Percentiles rank a stretch among this genome's conserved stretches.
phyloP scores from a whole-genome alignment of 257 asterid genomes.

The Datura wrightii region DNA sequence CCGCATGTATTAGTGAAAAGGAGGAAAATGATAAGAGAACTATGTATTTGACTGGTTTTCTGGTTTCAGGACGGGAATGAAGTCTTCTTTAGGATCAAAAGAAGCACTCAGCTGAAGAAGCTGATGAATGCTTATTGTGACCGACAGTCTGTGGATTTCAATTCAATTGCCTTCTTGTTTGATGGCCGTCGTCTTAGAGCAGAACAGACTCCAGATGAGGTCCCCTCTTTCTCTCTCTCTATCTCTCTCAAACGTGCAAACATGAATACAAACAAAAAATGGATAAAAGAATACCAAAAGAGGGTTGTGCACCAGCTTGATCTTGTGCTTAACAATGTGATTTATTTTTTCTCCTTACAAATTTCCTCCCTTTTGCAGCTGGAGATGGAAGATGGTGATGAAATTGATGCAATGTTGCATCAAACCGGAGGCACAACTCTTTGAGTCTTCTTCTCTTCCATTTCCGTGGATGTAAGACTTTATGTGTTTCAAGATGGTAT shows the following conservation, averaged over 20 bases:
- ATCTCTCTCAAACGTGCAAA: background rate
- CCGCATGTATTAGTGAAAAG: background rate
- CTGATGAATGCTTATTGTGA: conserved; percentile 83
- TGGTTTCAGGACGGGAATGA: conserved; percentile 47
- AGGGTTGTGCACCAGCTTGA: background rate
- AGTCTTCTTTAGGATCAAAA: conserved; percentile 66
- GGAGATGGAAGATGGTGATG: conserved; percentile 49
- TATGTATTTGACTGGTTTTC: background rate
- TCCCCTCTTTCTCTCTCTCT: conserved; percentile 8
- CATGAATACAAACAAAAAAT: background rate
- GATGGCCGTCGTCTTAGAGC: conserved; percentile 62
- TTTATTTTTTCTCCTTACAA: background rate
- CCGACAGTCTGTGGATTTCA: conserved; percentile 60
- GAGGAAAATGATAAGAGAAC: background rate
- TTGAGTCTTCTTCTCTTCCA: background rate
- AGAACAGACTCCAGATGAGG: conserved; percentile 69
- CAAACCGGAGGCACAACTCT: conserved; percentile 40
- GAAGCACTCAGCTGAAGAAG: conserved; percentile 71
- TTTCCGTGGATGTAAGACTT: background rate
- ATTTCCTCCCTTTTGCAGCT: conserved; percentile 36
- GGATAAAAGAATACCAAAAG: background rate
- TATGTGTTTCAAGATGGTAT: conserved; percentile 9
- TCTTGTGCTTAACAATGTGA: background rate
- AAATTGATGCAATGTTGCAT: conserved; percentile 46
- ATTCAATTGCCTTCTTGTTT: conserved; percentile 63